Evolutionary conservation across 2,329 filamentous ascomycete genomes (phyloP), one percentile per base, ranked within the genome.

Genomic region (Colletotrichum lentis): DNA sequence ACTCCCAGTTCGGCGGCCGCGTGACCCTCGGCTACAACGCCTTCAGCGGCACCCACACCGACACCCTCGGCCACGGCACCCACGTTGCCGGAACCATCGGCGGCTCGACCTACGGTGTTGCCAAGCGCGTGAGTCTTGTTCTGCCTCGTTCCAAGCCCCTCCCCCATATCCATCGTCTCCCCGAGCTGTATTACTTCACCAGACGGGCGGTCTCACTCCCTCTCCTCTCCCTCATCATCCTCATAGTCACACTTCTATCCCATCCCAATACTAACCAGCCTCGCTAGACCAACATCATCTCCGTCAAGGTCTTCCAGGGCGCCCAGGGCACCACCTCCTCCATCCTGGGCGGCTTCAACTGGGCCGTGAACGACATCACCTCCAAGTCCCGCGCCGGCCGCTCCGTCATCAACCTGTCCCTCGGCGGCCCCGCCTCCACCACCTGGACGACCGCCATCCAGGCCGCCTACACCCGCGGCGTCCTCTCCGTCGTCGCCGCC

Each of bases 351-450:
- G 78, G 78, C 46, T 79, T 74, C 71, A 76, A 80, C 72, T 82
- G 77, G 76, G 83, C 83, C 31, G 79, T 79, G 52, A 77, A 80
- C 70, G 80, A 85, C 75, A 82, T 82, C 68, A 73, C 77, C 50
- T 77, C 75, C 54, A 79, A 80, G 18, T 76, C 76, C 50, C 82
- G 82, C 24, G 73, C 76, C 47, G 73, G 64, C 27, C 79, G 79
- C n/a, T 76, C 84, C 18, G 84, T 87, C 20, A 80, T 86, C 66
- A 85, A 81, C 77, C 83, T 88, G 83, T 87, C 84, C 24, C 80
- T 88, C 2, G 85, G 85, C 31, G 84, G 83, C 2, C 64, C 73
- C 37, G 75, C 73, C 65, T 84, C 82, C 0, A 69, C 76, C 0
- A 60, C 65, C 50, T 78, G 86, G 73, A 87, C 87, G 79, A 74